A percentile compares a stretch with the other conserved stretches of the same genome.
Conservation (phyloP, 2,329 filamentous ascomycete genomes). For the Xylaria sp. region DNA sequence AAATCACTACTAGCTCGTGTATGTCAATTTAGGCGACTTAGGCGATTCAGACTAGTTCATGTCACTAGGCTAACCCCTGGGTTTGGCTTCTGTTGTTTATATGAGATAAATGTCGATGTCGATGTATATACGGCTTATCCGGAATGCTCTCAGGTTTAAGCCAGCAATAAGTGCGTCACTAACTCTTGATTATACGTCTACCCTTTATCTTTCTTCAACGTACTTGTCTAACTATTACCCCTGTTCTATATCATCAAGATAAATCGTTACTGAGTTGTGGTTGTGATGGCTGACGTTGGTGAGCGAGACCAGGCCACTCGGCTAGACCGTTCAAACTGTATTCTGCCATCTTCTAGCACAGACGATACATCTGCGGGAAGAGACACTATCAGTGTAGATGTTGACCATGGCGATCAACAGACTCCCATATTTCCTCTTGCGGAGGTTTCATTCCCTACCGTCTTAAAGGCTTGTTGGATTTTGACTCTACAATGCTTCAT, state of each 20-base stretch:
- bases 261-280: constrained; percentile 1
- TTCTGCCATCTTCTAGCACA: constrained; percentile 29
- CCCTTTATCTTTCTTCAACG: not conserved
- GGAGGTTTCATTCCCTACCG: constrained; percentile 22
- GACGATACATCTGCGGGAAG: constrained; percentile 17
- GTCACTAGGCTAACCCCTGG: not conserved
- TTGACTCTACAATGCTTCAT: constrained; percentile 39
- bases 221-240: not conserved
- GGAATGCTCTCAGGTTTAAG: not conserved
- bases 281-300: constrained; percentile 23
- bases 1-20: not conserved
- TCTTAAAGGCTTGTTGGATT: constrained; percentile 37
- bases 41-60: not conserved
- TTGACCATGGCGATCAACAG: constrained; percentile 26
- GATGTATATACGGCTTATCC: constrained; percentile 3
- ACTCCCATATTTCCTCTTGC: constrained; percentile 3
- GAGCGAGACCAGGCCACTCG: constrained; percentile 31
- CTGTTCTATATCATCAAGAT: not conserved
- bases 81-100: constrained; percentile 15
- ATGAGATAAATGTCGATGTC: constrained; percentile 13
- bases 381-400: constrained; percentile 30
- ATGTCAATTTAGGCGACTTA: not conserved
- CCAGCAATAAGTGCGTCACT: constrained; percentile 20
- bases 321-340: constrained; percentile 37
- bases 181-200: constrained; percentile 2